Conservation (phyloP, 768 basidiomycete genomes). For the Termitomyces eurrhizus region DNA sequence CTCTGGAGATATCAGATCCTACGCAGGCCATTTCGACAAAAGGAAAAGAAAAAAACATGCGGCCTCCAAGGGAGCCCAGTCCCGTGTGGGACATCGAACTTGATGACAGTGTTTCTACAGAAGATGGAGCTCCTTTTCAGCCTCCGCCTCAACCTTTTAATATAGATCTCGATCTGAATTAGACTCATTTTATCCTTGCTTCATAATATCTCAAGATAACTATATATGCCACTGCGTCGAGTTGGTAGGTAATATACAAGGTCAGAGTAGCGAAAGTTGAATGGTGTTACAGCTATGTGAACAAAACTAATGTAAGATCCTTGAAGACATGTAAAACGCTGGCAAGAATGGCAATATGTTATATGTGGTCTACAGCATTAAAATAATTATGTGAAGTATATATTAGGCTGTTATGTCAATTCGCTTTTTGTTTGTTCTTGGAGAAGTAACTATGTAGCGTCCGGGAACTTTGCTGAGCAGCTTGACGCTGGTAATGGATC, state of each 20-base stretch:
- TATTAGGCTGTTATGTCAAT: background rate
- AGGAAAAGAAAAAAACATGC: slow-evolving; percentile 21
- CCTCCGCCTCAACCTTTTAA: slow-evolving; percentile 30
- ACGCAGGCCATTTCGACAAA: background rate
- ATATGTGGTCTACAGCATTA: background rate
- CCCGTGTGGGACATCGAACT: slow-evolving; percentile 75
- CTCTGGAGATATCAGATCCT: background rate
- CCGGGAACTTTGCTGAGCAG: slow-evolving; percentile 16
- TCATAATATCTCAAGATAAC: background rate
- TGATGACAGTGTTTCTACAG: slow-evolving; percentile 17
- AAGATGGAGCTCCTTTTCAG: slow-evolving; percentile 14
- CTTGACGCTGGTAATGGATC: slow-evolving; percentile 55
- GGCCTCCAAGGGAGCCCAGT: slow-evolving; percentile 39
- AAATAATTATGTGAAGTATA: background rate
- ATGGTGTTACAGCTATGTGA: background rate
- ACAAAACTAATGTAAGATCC: background rate
- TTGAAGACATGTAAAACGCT: background rate
- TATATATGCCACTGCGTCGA: background rate
- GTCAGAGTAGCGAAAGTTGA: background rate
- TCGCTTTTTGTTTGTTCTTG: slow-evolving; percentile 12
- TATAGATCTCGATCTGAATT: slow-evolving; percentile 47
- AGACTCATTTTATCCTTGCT: background rate
- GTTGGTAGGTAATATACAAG: background rate
- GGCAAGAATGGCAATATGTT: background rate
- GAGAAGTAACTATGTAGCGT: slow-evolving; percentile 14